Evolutionary conservation across 805 yeast genomes (phyloP), one percentile per base, ranked within the genome.

Genomic region (Wickerhamiella azymoides): DNA sequence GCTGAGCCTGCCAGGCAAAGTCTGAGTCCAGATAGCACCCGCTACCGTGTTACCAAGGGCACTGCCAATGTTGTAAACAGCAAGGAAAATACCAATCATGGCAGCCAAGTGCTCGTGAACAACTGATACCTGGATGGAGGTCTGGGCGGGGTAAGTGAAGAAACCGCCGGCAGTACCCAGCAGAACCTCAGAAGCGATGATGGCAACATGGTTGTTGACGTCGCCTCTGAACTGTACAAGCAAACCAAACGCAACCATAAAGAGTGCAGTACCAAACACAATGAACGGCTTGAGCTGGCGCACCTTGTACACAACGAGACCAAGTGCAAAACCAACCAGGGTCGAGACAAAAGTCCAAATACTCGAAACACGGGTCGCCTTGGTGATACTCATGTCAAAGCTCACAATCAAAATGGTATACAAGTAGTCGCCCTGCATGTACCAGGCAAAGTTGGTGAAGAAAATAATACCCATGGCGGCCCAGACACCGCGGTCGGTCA

Each of bases 131-230:
- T 74, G 77, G 50, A 76, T 70, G 37, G 80, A 70, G 5, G 75
- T 76, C 57, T 76, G 81, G 10, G 77, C 68, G 4, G 80, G 70
- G 54, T 77, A 78, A 13, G 81, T 76, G 66, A 79, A 77, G 60
- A 80, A 73, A 14, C 84, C 84, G 38, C 83, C 83, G 54, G 84
- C 86, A 48, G 81, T 70, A 53, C 88, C 88, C 52, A 78, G 61
- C 16, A 80, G 57, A 57, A 79, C 72, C 52, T 75, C 67, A 5
- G 79, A 73, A 13, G 80, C 86, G 58, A 81, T 74, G 47, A 80
- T 67, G 52, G 85, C 86, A 39, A 67, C 54, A 40, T 66, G 63
- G 19, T 76, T 68, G 36, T 63, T 60, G 46, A 62, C 67, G 37
- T 77, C 76, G 28, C 72, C 73, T 58, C 86, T 69, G 64, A 57